Percentiles rank a stretch among this genome's conserved stretches.
Conservation (phyloP, 1,284 basidiomycete species). For the Moniliella sp. region DNA sequence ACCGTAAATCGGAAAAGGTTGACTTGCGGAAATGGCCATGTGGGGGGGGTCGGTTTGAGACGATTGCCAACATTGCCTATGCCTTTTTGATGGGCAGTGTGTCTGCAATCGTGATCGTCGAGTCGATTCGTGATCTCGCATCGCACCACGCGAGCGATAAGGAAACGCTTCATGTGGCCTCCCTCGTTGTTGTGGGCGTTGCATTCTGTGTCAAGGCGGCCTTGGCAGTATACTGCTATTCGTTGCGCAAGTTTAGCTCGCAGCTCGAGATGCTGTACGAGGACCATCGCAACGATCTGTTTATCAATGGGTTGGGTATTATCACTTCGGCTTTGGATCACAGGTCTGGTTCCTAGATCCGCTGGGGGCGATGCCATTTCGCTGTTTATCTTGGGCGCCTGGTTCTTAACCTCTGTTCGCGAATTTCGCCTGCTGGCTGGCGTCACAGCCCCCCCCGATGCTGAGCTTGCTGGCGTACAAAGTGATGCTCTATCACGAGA, state of each 20-base stretch:
- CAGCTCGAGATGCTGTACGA: conserved; percentile 86
- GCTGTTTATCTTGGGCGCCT: conserved; percentile 55
- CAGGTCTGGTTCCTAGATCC: conserved; percentile 77
- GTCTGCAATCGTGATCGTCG: conserved; percentile 63
- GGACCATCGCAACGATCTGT: conserved; percentile 68
- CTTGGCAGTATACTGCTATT: conserved; percentile 66
- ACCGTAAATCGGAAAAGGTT: conserved; percentile 50
- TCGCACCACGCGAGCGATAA: conserved; percentile 42
- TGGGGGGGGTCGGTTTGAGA: conserved; percentile 5
- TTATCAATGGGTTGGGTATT: conserved; percentile 55
- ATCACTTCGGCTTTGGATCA: conserved; percentile 70
- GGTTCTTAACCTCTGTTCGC: conserved; percentile 38
- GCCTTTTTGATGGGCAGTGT: conserved; percentile 54
- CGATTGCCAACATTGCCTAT: conserved; percentile 48
- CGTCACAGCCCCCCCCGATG: conserved; percentile 69
- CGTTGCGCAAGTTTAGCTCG: conserved; percentile 55
- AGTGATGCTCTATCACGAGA: conserved; percentile 43
- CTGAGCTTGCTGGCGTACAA: conserved; percentile 79
- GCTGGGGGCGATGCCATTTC: conserved; percentile 54
- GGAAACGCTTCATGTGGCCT: conserved; percentile 55
- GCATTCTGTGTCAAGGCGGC: conserved; percentile 66
- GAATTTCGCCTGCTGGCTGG: conserved; percentile 76
- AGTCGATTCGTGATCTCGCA: conserved; percentile 52
- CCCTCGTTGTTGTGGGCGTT: conserved; percentile 57
- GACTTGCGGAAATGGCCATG: conserved; percentile 74